Evolutionary conservation across 176 grass and related monocot genomes (phyloP).

Genomic region (Aegilops bicornis): DNA sequence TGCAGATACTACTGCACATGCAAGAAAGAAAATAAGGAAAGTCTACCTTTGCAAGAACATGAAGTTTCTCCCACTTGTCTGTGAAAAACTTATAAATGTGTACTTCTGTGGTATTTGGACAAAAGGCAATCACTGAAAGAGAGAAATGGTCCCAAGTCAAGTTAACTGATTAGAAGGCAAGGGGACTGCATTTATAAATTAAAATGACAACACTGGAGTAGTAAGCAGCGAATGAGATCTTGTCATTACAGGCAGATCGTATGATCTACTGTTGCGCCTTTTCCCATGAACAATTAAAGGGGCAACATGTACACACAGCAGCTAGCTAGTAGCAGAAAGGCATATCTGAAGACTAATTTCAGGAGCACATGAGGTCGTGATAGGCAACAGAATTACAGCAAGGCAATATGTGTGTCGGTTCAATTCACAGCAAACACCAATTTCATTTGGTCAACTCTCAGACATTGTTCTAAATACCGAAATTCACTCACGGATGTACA

Average conservation of each 20-base stretch:
- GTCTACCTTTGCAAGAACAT: constrained; percentile 93
- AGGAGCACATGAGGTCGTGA: neutral
- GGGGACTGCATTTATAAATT: neutral
- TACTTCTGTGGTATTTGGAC: constrained; percentile 92
- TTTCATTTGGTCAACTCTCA: neutral
- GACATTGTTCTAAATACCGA: neutral
- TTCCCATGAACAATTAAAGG: neutral
- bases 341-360: neutral
- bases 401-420: fast-evolving
- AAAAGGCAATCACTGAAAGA: constrained; percentile 91
- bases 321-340: neutral
- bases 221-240: neutral
- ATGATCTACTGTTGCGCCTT: neutral
- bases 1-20: constrained; percentile 10
- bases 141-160: constrained; percentile 24
- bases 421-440: neutral
- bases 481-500: neutral
- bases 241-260: neutral
- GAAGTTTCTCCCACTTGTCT: constrained; percentile 96
- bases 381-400: neutral
- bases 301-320: neutral
- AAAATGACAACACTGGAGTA: neutral
- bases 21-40: neutral
- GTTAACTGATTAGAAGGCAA: neutral
- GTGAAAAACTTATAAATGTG: constrained; percentile 89